These are phyloP conservation scores for Schwanniomyces occidentalis DNA, from an alignment of 805 yeast species.

Conservation along the genomic window DNA sequence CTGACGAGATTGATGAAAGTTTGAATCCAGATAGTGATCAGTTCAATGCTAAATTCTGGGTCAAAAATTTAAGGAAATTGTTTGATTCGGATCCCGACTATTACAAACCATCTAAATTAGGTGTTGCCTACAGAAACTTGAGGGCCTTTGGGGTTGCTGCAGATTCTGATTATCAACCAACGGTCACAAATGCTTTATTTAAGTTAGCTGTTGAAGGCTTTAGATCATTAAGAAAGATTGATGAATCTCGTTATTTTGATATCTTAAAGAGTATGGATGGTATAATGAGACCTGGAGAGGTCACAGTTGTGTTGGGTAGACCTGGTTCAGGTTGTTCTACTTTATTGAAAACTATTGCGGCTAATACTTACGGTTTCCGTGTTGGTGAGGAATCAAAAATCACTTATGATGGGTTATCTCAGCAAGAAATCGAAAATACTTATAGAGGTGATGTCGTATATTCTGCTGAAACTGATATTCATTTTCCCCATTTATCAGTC, in stretches of 20 bases:
- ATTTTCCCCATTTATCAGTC: constrained; percentile 56
- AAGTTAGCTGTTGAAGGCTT: constrained; percentile 20
- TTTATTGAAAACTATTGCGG: constrained; percentile 38
- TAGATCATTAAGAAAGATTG: constrained; percentile 17
- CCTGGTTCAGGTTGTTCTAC: constrained; percentile 46
- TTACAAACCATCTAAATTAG: constrained; percentile 60
- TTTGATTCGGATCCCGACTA: constrained; percentile 57
- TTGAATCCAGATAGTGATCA: constrained; percentile 61
- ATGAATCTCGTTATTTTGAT: constrained; percentile 27
- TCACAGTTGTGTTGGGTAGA: constrained; percentile 42
- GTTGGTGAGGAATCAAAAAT: constrained; percentile 31
- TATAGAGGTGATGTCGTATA: constrained; percentile 40
- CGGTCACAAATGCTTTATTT: constrained; percentile 46
- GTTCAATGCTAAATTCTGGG: constrained; percentile 66
- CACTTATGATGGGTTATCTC: constrained; percentile 35
- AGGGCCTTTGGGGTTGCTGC: constrained; percentile 66
- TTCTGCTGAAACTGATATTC: constrained; percentile 57
- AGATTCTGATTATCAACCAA: constrained; percentile 67
- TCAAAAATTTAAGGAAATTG: constrained; percentile 59
- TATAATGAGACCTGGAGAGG: constrained; percentile 37
- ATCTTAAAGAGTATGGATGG: constrained; percentile 38
- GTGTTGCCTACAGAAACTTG: constrained; percentile 58
- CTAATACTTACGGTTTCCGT: constrained; percentile 38
- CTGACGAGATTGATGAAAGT: constrained; percentile 30
- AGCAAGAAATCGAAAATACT: constrained; percentile 26